Evolutionary conservation across 2,329 filamentous ascomycete genomes (phyloP), one percentile per base, ranked within the genome.

Genomic region (Dothistroma pini): DNA sequence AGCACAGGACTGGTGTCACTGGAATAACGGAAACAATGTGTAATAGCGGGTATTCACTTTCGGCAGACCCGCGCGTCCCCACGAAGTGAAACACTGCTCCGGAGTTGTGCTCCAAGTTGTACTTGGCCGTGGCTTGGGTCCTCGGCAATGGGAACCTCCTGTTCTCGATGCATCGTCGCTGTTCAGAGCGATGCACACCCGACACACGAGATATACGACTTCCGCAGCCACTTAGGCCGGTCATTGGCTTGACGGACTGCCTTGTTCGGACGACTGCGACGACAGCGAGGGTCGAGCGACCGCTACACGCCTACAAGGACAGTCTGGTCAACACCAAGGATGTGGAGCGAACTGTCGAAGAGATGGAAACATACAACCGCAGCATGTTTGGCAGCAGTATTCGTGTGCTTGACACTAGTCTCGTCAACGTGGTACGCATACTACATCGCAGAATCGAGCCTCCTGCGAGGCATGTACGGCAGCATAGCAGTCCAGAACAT

Each of bases 1-100:
- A 21, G 12, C 59, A 29, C 62, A 63, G 32, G 61, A 60, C 34
- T 66, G 64, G 64, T 54, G 41, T 21, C 60, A 58, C 19, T 66
- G 62, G 64, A 31, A 31, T 10, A 53, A 58, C 16, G 59, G 59
- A 9, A 50, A 50, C 49, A 41, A 47, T 25, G 29, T 51, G 25
- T 14, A 35, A n/a, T 32, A 32, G 31, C 38, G 38, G 14, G 41
- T 14, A 19, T 44, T 19, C 41, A 44, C 41, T 44, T 44, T 19
- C 9, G 41, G 41, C 41, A n/a, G 8, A 19, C n/a, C 10, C 34
- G 34, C 34, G 34, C 34, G 34, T 44, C 12, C 35, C 16, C 11
- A 38, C 41, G 41, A 14, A 7, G 41, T 44, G 14, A 19, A 16
- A 44, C 16, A 1, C 4, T 19, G 5, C 41, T 44, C 16, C 41